Evolutionary conservation across 2,329 filamentous ascomycete genomes (phyloP).

Genomic region (Aspergillus udagawae): DNA sequence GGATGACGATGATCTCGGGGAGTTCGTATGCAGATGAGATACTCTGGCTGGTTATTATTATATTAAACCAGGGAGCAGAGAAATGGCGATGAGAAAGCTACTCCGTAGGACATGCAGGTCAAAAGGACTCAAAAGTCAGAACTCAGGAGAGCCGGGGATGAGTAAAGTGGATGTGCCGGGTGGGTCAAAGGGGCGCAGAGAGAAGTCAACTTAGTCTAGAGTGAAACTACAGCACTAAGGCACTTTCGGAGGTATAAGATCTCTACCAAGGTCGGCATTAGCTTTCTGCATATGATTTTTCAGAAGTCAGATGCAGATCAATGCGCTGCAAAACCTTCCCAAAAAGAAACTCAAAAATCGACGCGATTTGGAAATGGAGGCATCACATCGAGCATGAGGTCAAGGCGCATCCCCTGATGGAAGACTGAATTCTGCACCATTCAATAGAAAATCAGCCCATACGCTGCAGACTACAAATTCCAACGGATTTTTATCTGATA

Average conservation of each 20-base stretch:
- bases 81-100: neutral
- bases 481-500: neutral
- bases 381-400: neutral
- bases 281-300: neutral
- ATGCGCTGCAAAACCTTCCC: no score
- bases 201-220: neutral
- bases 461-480: neutral
- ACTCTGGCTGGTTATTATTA: neutral
- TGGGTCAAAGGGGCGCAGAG: constrained; percentile 2
- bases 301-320: no score
- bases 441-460: neutral
- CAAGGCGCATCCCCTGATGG: neutral
- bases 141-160: constrained; percentile 8
- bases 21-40: neutral
- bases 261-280: neutral
- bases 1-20: neutral
- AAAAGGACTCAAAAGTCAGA: neutral
- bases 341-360: neutral
- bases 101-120: constrained; percentile 2
- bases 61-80: neutral
- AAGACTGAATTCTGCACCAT: no score
- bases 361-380: neutral
- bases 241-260: neutral
- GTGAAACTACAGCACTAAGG: neutral
- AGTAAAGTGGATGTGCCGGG: neutral